A percentile compares a stretch with the other conserved stretches of the same genome.
These are phyloP conservation scores for Toxoplasma gondii DNA, from an alignment of 169 alveolate species.

Conservation along the genomic window DNA sequence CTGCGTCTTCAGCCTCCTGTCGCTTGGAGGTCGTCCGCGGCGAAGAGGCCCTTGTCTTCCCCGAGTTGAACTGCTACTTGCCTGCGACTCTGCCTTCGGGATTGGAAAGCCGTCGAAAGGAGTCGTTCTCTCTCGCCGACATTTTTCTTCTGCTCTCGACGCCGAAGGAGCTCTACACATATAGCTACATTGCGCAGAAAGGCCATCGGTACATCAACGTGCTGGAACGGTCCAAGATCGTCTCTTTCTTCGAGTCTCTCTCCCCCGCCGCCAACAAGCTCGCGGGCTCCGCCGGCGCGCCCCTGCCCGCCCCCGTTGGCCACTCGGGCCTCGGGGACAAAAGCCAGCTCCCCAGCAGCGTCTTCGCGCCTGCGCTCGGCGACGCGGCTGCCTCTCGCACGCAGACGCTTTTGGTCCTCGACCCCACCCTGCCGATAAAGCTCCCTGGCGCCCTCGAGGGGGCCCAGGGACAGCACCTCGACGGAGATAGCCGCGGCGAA, in stretches of 20 bases:
- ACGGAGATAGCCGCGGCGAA: not conserved
- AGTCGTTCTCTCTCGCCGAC: conserved; percentile 50
- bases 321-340: not conserved
- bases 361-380: not conserved
- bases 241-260: conserved; percentile 7
- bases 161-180: conserved; percentile 54
- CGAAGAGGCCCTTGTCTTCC: conserved; percentile 56
- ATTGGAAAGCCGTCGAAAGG: conserved; percentile 46
- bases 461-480: not conserved
- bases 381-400: not conserved
- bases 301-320: not conserved
- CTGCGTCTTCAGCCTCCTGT: not conserved
- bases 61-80: conserved; percentile 44
- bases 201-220: conserved; percentile 57
- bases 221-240: conserved; percentile 42
- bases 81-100: conserved; percentile 50
- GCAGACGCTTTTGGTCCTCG: conserved; percentile 20
- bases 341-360: not conserved
- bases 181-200: conserved; percentile 40
- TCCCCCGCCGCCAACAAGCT: not conserved
- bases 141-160: conserved; percentile 59
- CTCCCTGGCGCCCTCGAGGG: conserved; percentile 30
- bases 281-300: not conserved
- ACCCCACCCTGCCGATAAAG: conserved; percentile 21
- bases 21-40: conserved; percentile 40